Conservation (phyloP, 192 early-diverging fungal species). For the Dissophora ornata region DNA sequence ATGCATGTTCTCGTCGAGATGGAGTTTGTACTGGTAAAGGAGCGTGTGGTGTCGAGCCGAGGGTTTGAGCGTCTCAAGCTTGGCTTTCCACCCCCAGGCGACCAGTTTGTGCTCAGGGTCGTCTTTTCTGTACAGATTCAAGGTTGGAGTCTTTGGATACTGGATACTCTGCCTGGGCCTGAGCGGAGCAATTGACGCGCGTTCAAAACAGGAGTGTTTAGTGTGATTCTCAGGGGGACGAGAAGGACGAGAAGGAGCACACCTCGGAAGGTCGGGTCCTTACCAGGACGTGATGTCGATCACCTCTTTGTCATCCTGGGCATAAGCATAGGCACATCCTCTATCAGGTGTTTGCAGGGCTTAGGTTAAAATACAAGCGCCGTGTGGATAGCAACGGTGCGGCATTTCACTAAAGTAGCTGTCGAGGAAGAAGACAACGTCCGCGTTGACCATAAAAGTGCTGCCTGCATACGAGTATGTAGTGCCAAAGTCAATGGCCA, state of each 20-base stretch:
- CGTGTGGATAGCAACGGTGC: too few relatives aligned
- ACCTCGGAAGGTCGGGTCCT: too few relatives aligned
- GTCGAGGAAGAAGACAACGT: background rate
- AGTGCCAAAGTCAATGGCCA: constrained; percentile 58
- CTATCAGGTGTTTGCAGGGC: too few relatives aligned
- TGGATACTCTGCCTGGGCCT: constrained; percentile 54
- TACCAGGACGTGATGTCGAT: constrained; percentile 50
- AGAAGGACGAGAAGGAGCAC: too few relatives aligned
- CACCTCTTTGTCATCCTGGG: constrained; percentile 49
- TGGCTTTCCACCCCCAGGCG: constrained; percentile 59
- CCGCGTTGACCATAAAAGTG: too few relatives aligned
- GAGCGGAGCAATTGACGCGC: too few relatives aligned
- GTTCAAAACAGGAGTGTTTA: too few relatives aligned
- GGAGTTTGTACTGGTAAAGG: constrained; percentile 63
- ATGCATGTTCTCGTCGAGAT: constrained; percentile 58
- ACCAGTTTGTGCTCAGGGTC: constrained; percentile 53
- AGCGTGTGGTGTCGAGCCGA: constrained; percentile 46
- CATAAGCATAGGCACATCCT: constrained; percentile 50
- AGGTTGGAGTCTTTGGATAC: constrained; percentile 61
- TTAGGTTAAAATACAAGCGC: too few relatives aligned
- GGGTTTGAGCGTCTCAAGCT: constrained; percentile 50
- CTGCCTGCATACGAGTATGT: constrained; percentile 48
- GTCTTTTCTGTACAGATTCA: constrained; percentile 59
- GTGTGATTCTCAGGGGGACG: too few relatives aligned
- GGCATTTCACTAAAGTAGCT: background rate